phyloP scores from a whole-genome alignment of 2,329 filamentous ascomycete genomes.

The Tricladium varicosporioides region DNA sequence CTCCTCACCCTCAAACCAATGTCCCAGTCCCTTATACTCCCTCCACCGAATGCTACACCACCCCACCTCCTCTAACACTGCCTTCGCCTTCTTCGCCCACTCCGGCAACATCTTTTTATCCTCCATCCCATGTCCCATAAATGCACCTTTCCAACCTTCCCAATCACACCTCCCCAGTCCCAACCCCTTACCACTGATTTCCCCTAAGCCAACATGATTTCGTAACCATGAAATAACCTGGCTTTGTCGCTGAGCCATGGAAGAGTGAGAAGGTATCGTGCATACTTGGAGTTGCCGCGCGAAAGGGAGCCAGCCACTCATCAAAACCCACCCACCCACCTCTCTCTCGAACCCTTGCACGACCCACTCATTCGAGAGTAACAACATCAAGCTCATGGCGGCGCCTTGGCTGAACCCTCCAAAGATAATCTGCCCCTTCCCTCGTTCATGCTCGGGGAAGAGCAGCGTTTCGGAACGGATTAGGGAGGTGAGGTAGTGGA shows the following conservation, averaged over 20 bases:
- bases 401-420: conserved; percentile 27
- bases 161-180: conserved; percentile 17
- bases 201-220: neutral
- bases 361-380: conserved; percentile 14
- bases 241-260: no score
- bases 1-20: conserved; percentile 19
- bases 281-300: neutral
- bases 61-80: neutral
- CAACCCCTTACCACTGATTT: neutral
- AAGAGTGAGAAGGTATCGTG: no score
- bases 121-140: conserved; percentile 6
- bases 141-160: neutral
- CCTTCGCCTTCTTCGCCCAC: neutral
- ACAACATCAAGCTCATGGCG: conserved; percentile 21
- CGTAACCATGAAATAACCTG: conserved; percentile 2
- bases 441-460: neutral
- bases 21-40: conserved; percentile 14
- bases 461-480: conserved; percentile 11
- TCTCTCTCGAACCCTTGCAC: neutral
- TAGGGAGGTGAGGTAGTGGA: conserved; percentile 13
- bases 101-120: neutral
- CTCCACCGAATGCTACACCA: conserved; percentile 7
- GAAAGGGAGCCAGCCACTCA: conserved; percentile 31
- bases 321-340: conserved; percentile 17
- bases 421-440: conserved; percentile 9